Base-by-base conservation (phyloP, 768 basidiomycete species). In the Mycena vulgaris region DNA sequence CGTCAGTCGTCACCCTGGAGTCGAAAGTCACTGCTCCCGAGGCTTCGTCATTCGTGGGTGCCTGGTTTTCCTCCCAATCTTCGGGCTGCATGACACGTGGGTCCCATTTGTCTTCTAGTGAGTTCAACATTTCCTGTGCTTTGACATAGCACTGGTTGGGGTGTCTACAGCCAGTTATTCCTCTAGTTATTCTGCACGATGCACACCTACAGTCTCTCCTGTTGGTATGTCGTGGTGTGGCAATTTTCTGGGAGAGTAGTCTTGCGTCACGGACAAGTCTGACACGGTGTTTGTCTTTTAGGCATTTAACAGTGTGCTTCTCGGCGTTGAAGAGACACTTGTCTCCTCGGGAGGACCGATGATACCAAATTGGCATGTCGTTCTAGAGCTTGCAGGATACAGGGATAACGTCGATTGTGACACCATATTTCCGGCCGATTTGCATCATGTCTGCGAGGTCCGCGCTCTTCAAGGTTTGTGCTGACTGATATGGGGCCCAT, bases 81-180 rank as follows among this genome's bases (percentile, higher is more conserved):
- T 65, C 67, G 0, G 71, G 71, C 25, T 69, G 68, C 5, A 13
- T 16, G 4, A 3, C 16, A 0, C 47, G 0, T 1, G 73, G 70
- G 40, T 68, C 58, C 73, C 70, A 74, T 49, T 74, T 71, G 1
- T 31, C 11, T 7, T 48, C 35, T 0, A 70, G 23, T 14, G 23
- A 14, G 10, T 63, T 28, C 33, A 70, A 21, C 0, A 73, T n/a
- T 9, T 62, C 21, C 21, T 30, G 16, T 4, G 72, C 72, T 37
- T 55, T 31, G 5, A 21, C n/a, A 39, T 40, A 67, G 59, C 69
- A 74, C 3, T 27, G 13, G 31, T 70, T 27, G 0, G 72, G 72
- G 30, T 70, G 17, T 11, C 31, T 47, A 59, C 69, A 73, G 0
- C 27, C n/a, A 3, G 61, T 63, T 19, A 40, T 2, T 4, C 16